Conservation (phyloP, 768 basidiomycete species). For the Ramaria sp. region DNA sequence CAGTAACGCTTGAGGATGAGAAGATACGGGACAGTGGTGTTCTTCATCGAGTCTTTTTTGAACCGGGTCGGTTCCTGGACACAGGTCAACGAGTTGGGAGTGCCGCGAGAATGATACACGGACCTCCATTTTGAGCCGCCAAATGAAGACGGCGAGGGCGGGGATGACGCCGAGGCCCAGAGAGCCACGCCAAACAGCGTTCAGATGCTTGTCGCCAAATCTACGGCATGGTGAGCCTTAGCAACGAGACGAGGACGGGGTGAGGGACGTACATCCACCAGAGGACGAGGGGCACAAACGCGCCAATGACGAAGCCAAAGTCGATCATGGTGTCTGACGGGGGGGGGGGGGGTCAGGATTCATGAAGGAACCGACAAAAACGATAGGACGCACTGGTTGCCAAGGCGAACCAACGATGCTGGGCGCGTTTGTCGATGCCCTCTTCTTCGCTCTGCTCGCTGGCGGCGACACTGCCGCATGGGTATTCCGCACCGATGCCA, state of each 20-base stretch:
- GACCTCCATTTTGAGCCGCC: conserved; percentile 70
- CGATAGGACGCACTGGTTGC: conserved; percentile 61
- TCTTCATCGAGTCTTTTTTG: conserved; percentile 71
- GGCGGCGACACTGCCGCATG: conserved; percentile 80
- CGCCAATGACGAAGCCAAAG: conserved; percentile 65
- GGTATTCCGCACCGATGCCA: conserved; percentile 83
- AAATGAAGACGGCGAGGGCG: conserved; percentile 70
- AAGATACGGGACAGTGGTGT: conserved; percentile 60
- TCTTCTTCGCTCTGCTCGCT: conserved; percentile 85
- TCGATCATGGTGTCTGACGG: conserved; percentile 79
- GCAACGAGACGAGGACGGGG: neutral
- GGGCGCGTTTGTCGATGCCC: conserved; percentile 65
- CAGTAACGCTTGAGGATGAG: conserved; percentile 78
- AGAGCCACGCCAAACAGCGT: conserved; percentile 4
- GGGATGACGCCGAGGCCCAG: conserved; percentile 63
- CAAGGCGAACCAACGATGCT: conserved; percentile 78
- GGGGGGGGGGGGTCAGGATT: neutral
- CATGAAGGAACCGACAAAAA: neutral
- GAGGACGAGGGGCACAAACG: conserved; percentile 76
- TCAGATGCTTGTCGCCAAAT: neutral
- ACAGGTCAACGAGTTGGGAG: neutral
- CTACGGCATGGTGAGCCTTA: neutral
- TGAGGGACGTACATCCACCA: conserved; percentile 65
- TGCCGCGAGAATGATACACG: neutral
- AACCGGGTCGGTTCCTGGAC: conserved; percentile 53